phyloP scores from a whole-genome alignment of 2,329 filamentous ascomycete genomes.

The Colletotrichum spinosum region DNA sequence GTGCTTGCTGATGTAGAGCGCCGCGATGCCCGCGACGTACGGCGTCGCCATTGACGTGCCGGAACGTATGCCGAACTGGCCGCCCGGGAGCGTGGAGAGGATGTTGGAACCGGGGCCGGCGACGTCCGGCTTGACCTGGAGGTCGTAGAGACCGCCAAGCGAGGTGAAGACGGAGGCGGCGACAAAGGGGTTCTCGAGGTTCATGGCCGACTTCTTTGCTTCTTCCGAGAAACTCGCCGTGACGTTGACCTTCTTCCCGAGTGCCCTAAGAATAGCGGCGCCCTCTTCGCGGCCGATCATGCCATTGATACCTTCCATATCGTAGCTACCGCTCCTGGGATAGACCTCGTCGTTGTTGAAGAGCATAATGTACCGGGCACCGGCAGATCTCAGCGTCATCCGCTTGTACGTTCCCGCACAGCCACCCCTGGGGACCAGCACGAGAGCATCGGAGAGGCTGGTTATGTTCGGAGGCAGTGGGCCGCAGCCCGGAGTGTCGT shows the following conservation, averaged over 20 bases:
- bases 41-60: slow-evolving; percentile 70
- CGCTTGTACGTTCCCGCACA: slow-evolving; percentile 44
- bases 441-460: slow-evolving; percentile 54
- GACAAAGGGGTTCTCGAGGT: slow-evolving; percentile 12
- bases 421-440: slow-evolving; percentile 46
- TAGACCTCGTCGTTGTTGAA: slow-evolving; percentile 46
- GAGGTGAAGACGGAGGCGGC: slow-evolving; percentile 53
- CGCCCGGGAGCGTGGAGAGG: slow-evolving; percentile 59
- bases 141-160: slow-evolving; percentile 64
- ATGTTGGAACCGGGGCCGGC: slow-evolving; percentile 62
- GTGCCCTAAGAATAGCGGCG: slow-evolving; percentile 7
- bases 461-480: slow-evolving; percentile 50
- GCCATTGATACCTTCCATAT: neutral
- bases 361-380: slow-evolving; percentile 54
- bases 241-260: slow-evolving; percentile 12
- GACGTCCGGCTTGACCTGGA: slow-evolving; percentile 63
- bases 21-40: slow-evolving; percentile 63
- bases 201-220: neutral
- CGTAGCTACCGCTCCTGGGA: slow-evolving; percentile 18
- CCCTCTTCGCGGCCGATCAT: slow-evolving; percentile 5
- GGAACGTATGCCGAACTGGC: slow-evolving; percentile 57
- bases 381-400: slow-evolving; percentile 50
- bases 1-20: slow-evolving; percentile 56
- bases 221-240: slow-evolving; percentile 20
- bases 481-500: slow-evolving; percentile 51